A percentile compares a stretch with the other conserved stretches of the same genome.
Evolutionary conservation across 2,329 filamentous ascomycete species (phyloP).

Genomic region (Diplodia seriata): DNA sequence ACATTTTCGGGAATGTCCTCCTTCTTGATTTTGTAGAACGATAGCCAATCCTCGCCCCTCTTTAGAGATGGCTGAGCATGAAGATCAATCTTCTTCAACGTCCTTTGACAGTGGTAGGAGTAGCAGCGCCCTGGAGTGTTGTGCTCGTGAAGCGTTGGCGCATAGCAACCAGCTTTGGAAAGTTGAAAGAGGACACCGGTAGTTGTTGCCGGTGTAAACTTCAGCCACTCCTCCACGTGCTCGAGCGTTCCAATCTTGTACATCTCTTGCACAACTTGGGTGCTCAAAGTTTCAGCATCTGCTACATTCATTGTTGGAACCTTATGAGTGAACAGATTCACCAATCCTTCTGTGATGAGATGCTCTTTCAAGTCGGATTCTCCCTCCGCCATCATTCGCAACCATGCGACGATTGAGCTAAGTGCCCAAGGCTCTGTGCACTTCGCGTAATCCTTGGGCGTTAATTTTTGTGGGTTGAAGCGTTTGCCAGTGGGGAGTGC

Average conservation of each 20-base stretch:
- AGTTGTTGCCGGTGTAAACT: slow-evolving; percentile 79
- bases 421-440: slow-evolving; percentile 93
- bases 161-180: slow-evolving; percentile 89
- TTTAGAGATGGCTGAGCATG: slow-evolving; percentile 71
- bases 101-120: slow-evolving; percentile 90
- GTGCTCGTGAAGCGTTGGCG: slow-evolving; percentile 77
- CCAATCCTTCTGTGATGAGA: slow-evolving; percentile 83
- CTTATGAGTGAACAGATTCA: slow-evolving; percentile 89
- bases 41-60: slow-evolving; percentile 79
- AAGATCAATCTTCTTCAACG: slow-evolving; percentile 91
- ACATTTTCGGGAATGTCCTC: slow-evolving; percentile 71
- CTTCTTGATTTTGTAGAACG: slow-evolving; percentile 83
- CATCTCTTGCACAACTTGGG: slow-evolving; percentile 80
- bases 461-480: slow-evolving; percentile 86
- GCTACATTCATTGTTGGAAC: slow-evolving; percentile 98
- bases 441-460: slow-evolving; percentile 78
- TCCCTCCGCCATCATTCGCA: slow-evolving; percentile 87
- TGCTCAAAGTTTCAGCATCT: slow-evolving; percentile 87
- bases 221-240: slow-evolving; percentile 96
- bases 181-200: slow-evolving; percentile 94
- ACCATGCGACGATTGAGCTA: slow-evolving; percentile 84
- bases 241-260: slow-evolving; percentile 77
- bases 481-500: slow-evolving; percentile 79
- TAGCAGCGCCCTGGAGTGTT: slow-evolving; percentile 80
- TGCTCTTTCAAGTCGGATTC: slow-evolving; percentile 86